These are phyloP conservation scores for Luffa aegyptiaca DNA, from an alignment of 306 rosid genomes.

Conservation along the genomic window DNA sequence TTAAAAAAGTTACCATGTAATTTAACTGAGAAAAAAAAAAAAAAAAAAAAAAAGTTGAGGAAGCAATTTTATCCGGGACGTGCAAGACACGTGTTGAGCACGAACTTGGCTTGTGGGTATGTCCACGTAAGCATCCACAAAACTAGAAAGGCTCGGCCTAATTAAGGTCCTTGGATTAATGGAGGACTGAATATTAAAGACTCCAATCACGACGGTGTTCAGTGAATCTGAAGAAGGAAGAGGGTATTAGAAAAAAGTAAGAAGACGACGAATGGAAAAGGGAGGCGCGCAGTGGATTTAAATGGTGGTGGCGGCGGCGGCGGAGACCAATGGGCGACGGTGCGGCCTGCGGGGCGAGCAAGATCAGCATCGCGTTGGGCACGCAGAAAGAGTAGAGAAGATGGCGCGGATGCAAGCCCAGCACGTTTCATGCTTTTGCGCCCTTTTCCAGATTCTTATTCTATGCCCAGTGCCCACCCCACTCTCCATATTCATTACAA, in stretches of 20 bases:
- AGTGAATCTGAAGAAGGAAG: background rate
- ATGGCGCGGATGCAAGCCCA: background rate
- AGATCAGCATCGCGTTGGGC: background rate
- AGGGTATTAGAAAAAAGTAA: background rate
- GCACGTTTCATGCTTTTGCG: background rate
- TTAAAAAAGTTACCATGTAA: no score
- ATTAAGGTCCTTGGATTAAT: background rate
- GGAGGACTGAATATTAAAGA: background rate
- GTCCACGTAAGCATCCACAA: constrained; percentile 10
- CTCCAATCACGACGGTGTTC: background rate
- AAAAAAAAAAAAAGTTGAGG: no score
- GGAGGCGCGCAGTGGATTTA: background rate
- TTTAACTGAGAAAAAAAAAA: no score
- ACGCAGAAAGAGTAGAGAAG: background rate
- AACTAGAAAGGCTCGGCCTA: background rate
- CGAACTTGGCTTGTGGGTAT: background rate
- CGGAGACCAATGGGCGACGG: background rate
- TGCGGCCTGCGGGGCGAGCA: background rate
- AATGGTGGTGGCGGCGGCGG: background rate
- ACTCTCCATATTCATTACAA: no score
- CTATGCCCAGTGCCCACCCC: background rate
- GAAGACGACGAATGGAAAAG: background rate
- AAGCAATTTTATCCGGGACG: background rate
- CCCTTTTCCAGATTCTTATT: background rate
- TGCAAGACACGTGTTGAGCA: background rate